Conservation (phyloP, 2,329 filamentous ascomycete genomes). For the Dactylellina haptotyla region DNA sequence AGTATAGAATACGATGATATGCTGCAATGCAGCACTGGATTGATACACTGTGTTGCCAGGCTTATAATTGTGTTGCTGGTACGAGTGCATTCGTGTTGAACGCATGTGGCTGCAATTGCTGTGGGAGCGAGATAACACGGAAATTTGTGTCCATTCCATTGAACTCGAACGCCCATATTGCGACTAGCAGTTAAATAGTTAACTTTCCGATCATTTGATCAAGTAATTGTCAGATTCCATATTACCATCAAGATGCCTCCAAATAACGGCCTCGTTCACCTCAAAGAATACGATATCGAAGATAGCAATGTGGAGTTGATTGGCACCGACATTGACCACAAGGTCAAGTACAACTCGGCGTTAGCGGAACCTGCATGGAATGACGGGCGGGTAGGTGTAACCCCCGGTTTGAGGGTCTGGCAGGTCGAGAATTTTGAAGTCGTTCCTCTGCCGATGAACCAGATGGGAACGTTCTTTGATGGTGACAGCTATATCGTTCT, state of each 20-base stretch:
- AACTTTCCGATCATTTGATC: too few relatives aligned
- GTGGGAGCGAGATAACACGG: too few relatives aligned
- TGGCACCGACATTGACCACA: conserved; percentile 2
- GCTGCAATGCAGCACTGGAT: too few relatives aligned
- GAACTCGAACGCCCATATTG: too few relatives aligned
- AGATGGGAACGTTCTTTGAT: background rate
- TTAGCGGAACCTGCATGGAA: conserved; percentile 1
- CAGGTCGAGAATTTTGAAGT: conserved; percentile 7
- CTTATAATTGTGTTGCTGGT: too few relatives aligned
- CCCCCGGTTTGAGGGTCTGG: background rate
- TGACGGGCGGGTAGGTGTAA: background rate
- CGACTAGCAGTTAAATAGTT: too few relatives aligned
- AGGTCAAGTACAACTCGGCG: conserved; percentile 6
- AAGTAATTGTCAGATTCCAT: too few relatives aligned
- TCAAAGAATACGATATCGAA: conserved; percentile 1
- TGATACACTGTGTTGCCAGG: too few relatives aligned
- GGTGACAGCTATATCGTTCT: conserved; percentile 7
- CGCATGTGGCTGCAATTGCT: too few relatives aligned
- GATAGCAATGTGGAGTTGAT: conserved; percentile 10
- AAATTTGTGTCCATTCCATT: too few relatives aligned
- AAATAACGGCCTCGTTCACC: conserved; percentile 4
- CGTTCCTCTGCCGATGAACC: background rate
- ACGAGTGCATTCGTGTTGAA: too few relatives aligned
- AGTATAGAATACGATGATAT: too few relatives aligned
- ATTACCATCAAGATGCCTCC: conserved; percentile 8